phyloP scores from a whole-genome alignment of 352 stramenopile genomes.

The Phytopythium aichiense region DNA sequence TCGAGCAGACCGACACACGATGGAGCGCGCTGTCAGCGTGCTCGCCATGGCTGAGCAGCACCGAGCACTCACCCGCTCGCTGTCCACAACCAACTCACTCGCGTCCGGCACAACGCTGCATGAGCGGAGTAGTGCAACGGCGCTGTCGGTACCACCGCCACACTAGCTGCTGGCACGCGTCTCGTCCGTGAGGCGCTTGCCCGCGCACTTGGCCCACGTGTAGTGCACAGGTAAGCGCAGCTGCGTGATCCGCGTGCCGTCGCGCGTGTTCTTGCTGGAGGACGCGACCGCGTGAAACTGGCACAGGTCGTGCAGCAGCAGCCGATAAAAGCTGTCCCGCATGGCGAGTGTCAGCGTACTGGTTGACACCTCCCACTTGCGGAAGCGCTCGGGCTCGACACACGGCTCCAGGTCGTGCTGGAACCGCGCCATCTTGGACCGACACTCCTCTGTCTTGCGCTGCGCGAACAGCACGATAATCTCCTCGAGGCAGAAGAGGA shows the following conservation, averaged over 20 bases:
- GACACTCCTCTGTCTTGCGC: conserved; percentile 59
- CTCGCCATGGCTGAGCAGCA: conserved; percentile 24
- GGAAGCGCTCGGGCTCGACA: conserved; percentile 28
- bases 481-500: conserved; percentile 76
- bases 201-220: conserved; percentile 37
- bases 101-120: conserved; percentile 1
- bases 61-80: conserved; percentile 12
- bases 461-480: conserved; percentile 73
- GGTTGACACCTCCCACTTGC: conserved; percentile 67
- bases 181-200: conserved; percentile 30
- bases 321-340: conserved; percentile 64
- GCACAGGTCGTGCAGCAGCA: conserved; percentile 70
- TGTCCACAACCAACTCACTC: neutral
- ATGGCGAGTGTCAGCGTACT: conserved; percentile 66
- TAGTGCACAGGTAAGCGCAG: conserved; percentile 64
- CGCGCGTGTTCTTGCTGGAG: conserved; percentile 56
- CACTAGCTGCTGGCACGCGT: conserved; percentile 17
- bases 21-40: conserved; percentile 27
- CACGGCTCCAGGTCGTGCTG: conserved; percentile 58
- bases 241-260: conserved; percentile 70
- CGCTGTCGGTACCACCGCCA: neutral
- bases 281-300: conserved; percentile 66
- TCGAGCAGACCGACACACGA: conserved; percentile 29
- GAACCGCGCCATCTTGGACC: conserved; percentile 36
- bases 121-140: neutral